These are phyloP conservation scores for Phaseolus coccineus DNA, from an alignment of 331 rosid genomes.

Conservation along the genomic window DNA sequence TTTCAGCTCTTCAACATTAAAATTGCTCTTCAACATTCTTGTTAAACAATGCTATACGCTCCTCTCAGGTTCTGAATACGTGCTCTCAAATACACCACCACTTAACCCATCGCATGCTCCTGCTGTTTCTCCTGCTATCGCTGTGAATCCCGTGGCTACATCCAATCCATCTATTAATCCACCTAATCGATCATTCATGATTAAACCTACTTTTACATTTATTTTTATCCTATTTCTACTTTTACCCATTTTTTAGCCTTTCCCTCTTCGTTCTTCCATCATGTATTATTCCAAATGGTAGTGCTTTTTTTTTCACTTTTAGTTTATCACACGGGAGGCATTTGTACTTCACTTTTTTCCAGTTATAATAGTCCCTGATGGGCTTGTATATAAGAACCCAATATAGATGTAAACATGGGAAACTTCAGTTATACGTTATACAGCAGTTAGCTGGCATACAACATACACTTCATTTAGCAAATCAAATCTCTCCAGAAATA, in stretches of 20 bases:
- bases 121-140: slow-evolving; percentile 52
- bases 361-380: slow-evolving; percentile 24
- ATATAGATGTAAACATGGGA: slow-evolving; percentile 24
- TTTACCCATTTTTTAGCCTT: slow-evolving; percentile 49
- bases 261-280: slow-evolving; percentile 29
- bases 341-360: slow-evolving; percentile 37
- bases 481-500: background rate
- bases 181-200: slow-evolving; percentile 52
- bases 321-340: slow-evolving; percentile 38
- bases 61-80: slow-evolving; percentile 60
- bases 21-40: background rate
- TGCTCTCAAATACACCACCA: slow-evolving; percentile 46
- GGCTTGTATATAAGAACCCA: slow-evolving; percentile 42
- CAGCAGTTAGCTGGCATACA: too few relatives aligned
- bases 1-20: background rate
- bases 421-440: background rate
- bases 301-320: slow-evolving; percentile 16
- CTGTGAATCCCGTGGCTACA: slow-evolving; percentile 59
- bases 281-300: slow-evolving; percentile 40
- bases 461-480: background rate
- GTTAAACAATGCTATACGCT: slow-evolving; percentile 34
- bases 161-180: slow-evolving; percentile 39
- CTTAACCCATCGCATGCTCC: slow-evolving; percentile 53
- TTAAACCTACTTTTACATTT: slow-evolving; percentile 42
- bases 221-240: slow-evolving; percentile 46